These are phyloP conservation scores for Talaromyces stipitatus DNA, from an alignment of 495 filamentous ascomycete genomes.

Conservation along the genomic window DNA sequence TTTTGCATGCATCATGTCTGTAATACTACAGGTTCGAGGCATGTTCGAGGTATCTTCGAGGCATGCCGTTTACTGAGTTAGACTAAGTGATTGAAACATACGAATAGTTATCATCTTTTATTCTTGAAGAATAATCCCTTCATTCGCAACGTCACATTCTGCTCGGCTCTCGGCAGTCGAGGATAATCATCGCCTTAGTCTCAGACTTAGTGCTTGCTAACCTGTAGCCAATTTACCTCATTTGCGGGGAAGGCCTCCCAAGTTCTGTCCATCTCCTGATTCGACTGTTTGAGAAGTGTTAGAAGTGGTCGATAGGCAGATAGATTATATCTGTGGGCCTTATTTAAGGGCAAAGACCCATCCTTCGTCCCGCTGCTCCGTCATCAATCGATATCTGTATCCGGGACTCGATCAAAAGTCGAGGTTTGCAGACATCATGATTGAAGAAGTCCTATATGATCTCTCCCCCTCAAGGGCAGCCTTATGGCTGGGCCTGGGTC, in stretches of 20 bases:
- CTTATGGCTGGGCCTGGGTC: constrained; percentile 16
- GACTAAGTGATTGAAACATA: no score
- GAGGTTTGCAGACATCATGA: constrained; percentile 18
- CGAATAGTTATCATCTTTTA: no score
- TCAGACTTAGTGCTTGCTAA: background rate
- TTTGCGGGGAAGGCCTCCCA: background rate
- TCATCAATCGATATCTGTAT: background rate
- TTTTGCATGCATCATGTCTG: background rate
- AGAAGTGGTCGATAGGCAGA: background rate
- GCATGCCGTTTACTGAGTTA: no score
- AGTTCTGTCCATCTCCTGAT: background rate
- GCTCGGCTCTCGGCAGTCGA: background rate
- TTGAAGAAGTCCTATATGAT: constrained; percentile 24
- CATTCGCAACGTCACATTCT: background rate
- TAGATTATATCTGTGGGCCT: background rate
- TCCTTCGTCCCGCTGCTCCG: background rate
- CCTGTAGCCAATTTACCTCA: background rate
- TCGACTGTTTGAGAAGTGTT: background rate
- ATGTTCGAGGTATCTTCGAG: background rate
- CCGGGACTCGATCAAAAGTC: background rate
- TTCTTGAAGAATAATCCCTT: background rate
- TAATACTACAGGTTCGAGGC: background rate
- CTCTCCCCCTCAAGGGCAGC: constrained; percentile 19
- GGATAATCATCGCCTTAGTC: no score
- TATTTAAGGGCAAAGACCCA: background rate